A percentile compares a stretch with the other conserved stretches of the same genome.
These are phyloP conservation scores for Neocallimastix lanati DNA, from an alignment of 192 early-diverging fungal species.

Conservation along the genomic window DNA sequence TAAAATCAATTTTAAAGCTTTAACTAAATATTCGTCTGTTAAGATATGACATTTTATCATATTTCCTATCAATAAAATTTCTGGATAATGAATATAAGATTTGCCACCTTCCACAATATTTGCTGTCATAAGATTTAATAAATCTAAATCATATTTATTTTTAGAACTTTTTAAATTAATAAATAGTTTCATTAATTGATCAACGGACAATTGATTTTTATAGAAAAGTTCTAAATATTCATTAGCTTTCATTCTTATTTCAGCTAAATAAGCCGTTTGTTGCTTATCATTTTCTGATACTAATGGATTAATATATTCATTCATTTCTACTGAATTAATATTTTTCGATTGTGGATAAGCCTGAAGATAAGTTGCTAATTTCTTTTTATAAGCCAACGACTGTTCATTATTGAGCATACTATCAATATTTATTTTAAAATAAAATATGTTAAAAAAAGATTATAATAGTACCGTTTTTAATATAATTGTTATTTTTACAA, in stretches of 20 bases:
- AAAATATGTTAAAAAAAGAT: no score
- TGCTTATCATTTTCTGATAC: background rate
- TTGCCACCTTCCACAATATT: background rate
- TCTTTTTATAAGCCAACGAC: background rate
- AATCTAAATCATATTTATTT: background rate
- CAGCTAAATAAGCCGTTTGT: background rate
- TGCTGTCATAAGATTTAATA: background rate
- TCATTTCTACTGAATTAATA: background rate
- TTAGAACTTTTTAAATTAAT: background rate
- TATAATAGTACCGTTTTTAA: no score
- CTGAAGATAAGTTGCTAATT: background rate
- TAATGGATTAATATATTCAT: background rate
- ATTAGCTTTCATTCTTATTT: background rate
- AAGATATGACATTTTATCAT: slow-evolving; percentile 79
- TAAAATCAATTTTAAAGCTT: slow-evolving; percentile 71
- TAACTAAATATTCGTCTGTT: slow-evolving; percentile 51
- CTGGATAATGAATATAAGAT: background rate
- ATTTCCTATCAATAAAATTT: slow-evolving; percentile 35
- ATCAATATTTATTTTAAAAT: no score
- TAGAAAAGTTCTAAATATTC: background rate
- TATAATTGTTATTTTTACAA: no score
- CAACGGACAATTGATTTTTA: background rate
- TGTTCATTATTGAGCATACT: background rate
- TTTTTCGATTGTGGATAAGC: background rate
- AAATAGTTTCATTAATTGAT: background rate